phyloP scores from a whole-genome alignment of 2,329 filamentous ascomycete species.

The Fusarium hostae region DNA sequence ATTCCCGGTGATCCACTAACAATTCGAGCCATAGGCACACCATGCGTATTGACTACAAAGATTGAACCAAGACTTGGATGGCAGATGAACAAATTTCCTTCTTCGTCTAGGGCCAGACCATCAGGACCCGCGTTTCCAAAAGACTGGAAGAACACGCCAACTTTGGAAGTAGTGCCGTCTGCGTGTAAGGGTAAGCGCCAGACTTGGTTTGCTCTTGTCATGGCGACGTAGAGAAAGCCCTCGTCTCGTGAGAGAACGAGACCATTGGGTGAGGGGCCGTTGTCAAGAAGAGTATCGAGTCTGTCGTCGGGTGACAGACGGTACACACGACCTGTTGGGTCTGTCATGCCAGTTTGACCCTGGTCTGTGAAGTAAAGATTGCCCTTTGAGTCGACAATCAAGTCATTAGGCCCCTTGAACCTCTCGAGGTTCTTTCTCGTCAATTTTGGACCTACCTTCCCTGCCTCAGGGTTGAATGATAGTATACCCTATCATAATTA shows the following conservation, averaged over 20 bases:
- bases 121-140: constrained; percentile 56
- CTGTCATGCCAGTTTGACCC: constrained; percentile 56
- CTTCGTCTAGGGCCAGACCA: constrained; percentile 53
- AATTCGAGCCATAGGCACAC: constrained; percentile 52
- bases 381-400: constrained; percentile 51
- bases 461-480: constrained; percentile 46
- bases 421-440: constrained; percentile 54
- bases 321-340: constrained; percentile 55
- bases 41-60: constrained; percentile 53
- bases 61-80: constrained; percentile 51
- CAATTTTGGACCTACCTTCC: constrained; percentile 46
- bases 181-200: constrained; percentile 53
- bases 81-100: constrained; percentile 52
- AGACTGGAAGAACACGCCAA: constrained; percentile 53
- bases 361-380: constrained; percentile 59
- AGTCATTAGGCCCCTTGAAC: constrained; percentile 57
- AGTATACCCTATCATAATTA: constrained; percentile 49
- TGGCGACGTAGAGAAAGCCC: constrained; percentile 53
- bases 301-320: constrained; percentile 49
- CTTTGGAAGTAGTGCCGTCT: constrained; percentile 54
- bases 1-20: constrained; percentile 47
- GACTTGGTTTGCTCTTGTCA: constrained; percentile 55
- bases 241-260: constrained; percentile 53
- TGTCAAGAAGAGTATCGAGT: constrained; percentile 52
- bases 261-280: constrained; percentile 54